Evolutionary conservation across 306 rosid species (phyloP).

Genomic region (Vigna reflexopilosa): DNA sequence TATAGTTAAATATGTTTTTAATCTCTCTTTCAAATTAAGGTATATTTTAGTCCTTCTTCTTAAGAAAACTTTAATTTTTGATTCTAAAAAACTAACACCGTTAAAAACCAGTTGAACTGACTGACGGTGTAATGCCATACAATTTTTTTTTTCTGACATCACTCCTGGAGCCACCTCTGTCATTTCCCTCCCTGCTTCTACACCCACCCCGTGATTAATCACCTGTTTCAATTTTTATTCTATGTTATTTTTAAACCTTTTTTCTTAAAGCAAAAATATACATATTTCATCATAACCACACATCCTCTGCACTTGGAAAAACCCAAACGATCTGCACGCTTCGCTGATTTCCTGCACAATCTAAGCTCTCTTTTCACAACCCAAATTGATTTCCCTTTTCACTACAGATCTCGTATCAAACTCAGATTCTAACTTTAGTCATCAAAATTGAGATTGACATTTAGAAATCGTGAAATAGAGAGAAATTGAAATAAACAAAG

Average conservation of each 20-base stretch:
- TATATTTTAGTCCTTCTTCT: no score
- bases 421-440: background rate
- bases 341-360: constrained; percentile 54
- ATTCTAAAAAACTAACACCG: no score
- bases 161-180: constrained; percentile 46
- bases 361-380: constrained; percentile 37
- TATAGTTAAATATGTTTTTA: no score
- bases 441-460: constrained; percentile 47
- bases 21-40: no score
- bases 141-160: no score
- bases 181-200: constrained; percentile 62
- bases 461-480: constrained; percentile 24
- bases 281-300: no score
- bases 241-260: no score
- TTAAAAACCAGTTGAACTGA: no score
- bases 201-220: constrained; percentile 71
- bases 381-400: constrained; percentile 57
- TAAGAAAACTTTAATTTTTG: no score
- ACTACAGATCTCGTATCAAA: no score
- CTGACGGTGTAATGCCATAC: no score
- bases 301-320: constrained; percentile 67
- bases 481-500: constrained; percentile 35
- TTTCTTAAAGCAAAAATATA: no score
- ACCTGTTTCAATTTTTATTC: constrained; percentile 50
- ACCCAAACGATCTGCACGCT: constrained; percentile 78